These are phyloP conservation scores for Vitis rupestris DNA, from an alignment of 164 flowering plant genomes.

Conservation along the genomic window DNA sequence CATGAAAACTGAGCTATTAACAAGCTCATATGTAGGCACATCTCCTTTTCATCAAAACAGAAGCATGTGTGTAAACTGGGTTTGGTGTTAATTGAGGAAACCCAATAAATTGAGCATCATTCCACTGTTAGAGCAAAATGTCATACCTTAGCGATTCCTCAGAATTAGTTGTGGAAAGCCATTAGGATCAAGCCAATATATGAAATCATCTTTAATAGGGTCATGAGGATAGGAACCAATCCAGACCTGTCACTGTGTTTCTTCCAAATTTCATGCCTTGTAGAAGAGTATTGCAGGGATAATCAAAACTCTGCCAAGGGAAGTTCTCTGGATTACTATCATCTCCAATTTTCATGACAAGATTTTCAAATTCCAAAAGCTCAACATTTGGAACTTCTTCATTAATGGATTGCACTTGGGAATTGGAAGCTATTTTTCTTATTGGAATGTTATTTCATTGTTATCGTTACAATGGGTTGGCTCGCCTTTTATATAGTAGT, in stretches of 20 bases:
- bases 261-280: conserved; percentile 30
- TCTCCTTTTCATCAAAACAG: conserved; percentile 22
- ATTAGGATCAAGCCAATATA: conserved; percentile 18
- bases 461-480: neutral
- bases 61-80: conserved; percentile 7
- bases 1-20: conserved; percentile 10
- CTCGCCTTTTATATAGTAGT: too few relatives aligned
- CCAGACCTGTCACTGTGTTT: conserved; percentile 11
- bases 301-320: conserved; percentile 51
- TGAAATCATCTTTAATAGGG: conserved; percentile 29
- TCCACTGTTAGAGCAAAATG: conserved; percentile 50
- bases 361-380: conserved; percentile 18
- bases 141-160: neutral
- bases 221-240: conserved; percentile 31
- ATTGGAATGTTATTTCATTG: too few relatives aligned
- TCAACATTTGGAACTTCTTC: too few relatives aligned
- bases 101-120: conserved; percentile 39
- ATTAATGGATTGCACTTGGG: too few relatives aligned
- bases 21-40: conserved; percentile 15
- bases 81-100: conserved; percentile 11
- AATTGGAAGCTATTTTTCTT: too few relatives aligned
- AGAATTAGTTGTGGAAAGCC: conserved; percentile 26
- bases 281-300: conserved; percentile 23
- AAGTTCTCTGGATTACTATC: neutral
- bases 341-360: conserved; percentile 18